These are phyloP conservation scores for Psilocybe tampanensis DNA, from an alignment of 768 basidiomycete species.

Conservation along the genomic window DNA sequence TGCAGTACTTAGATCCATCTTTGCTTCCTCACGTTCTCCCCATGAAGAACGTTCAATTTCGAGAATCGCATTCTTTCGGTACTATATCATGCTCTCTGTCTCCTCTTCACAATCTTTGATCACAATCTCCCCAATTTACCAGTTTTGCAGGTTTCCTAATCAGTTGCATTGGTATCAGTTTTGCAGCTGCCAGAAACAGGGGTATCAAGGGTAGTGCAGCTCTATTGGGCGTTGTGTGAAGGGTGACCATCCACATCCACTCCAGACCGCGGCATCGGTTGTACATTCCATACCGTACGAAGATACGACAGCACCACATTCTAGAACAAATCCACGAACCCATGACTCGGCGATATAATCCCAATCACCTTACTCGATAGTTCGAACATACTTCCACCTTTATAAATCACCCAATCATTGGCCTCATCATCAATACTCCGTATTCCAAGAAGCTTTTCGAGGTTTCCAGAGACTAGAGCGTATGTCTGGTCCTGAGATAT, in stretches of 20 bases:
- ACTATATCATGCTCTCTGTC: constrained; percentile 12
- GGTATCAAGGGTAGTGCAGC: constrained; percentile 68
- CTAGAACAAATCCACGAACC: constrained; percentile 52
- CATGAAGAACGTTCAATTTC: constrained; percentile 85
- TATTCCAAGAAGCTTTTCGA: constrained; percentile 42
- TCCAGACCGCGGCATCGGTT: neutral
- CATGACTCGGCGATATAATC: constrained; percentile 53
- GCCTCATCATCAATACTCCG: constrained; percentile 40
- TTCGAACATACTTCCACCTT: constrained; percentile 61
- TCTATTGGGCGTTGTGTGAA: constrained; percentile 65
- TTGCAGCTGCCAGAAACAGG: constrained; percentile 71
- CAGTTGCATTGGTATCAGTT: constrained; percentile 79
- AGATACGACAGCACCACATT: constrained; percentile 1
- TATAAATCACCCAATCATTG: constrained; percentile 63
- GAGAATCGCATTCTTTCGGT: constrained; percentile 87
- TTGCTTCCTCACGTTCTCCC: constrained; percentile 81
- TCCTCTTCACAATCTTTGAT: neutral
- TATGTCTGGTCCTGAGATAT: constrained; percentile 43
- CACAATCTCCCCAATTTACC: neutral
- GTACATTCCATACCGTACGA: neutral
- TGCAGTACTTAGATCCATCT: constrained; percentile 79
- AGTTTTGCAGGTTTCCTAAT: constrained; percentile 85
- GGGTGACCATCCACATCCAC: neutral
- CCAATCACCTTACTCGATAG: constrained; percentile 56
- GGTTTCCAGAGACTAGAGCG: constrained; percentile 46